Base-by-base conservation (phyloP, 768 basidiomycete genomes). In the Mycena olivaceomarginata region DNA sequence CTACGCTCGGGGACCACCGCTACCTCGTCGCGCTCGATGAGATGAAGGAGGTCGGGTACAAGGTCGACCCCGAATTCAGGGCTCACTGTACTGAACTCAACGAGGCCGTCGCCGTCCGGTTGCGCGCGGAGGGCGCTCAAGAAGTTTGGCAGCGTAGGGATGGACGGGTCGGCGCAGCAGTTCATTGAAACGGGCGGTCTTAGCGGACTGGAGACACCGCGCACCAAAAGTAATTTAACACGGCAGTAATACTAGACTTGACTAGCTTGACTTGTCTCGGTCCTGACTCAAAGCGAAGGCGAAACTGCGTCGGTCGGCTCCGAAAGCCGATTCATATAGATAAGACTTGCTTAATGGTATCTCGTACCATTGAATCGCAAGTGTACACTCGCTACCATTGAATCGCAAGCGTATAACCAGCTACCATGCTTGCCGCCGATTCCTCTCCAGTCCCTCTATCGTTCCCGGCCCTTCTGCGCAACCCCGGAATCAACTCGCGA, bases 401-500 rank as follows among this genome's bases (percentile, higher is more conserved):
- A 31, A 31, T 4, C 31, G 31, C 31, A 31, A 31, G 31, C 31
- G 31, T 4, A 31, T 31, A 31, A 25, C 31, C 4, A 2, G 31
- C 31, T 31, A 77, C 62, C 67, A 77, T 62, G 25, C n/a, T 74
- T 18, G 63, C 67, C 13, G 63, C 60, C 43, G 72, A 74, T 67
- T 41, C 78, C 45, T 59, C 80, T 4, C 87, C 90, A 13, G 76
- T 91, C 16, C 91, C 92, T 0, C 88, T 95, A 74, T 95, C 95
- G 2, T 95, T 95, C 82, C 95, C 95, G 0, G 90, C 94, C 2
- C 85, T 95, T 77, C 86, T 95, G 39, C 91, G 93, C 75, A 91
- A 92, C 81, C 87, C 92, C 5, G 91, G 88, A 5, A 84, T 94
- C 1, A 81, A 85, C 12, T 87, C 88, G 74, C 87, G 90, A 25